Evolutionary conservation across 768 basidiomycete genomes (phyloP), one percentile per base, ranked within the genome.

Genomic region (Phanerochaete carnosa): DNA sequence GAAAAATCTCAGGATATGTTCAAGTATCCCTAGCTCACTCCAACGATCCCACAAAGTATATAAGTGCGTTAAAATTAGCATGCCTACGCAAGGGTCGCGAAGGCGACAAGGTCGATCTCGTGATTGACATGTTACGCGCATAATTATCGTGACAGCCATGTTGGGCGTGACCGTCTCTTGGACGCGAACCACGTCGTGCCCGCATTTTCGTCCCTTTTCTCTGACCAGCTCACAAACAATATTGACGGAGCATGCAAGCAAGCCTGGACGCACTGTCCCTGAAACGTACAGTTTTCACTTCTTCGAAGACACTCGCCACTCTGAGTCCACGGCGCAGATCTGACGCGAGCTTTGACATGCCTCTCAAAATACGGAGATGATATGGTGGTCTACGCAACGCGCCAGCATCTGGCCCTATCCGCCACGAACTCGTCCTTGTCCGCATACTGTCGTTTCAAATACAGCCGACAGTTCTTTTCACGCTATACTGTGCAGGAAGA

Each of bases 341-440:
- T 94, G 68, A 86, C 87, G 28, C 87, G 82, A 70, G 87, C 89
- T 13, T 75, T 94, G 51, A 77, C 82, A 4, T 94, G 93, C 72
- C 76, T 94, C 46, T 86, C 91, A 37, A 86, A 82, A 74, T 94
- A 92, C 69, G 90, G 92, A 53, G 92, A 94, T 61, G 90, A 94
- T 62, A 75, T 94, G 45, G 79, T 82, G 37, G 79, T 94, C 45
- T 80, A 85, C 60, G 90, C 88, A 8, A 82, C 83, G 9, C 69
- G 79, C 0, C 85, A 88, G 35, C 73, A 76, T 33, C 69, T 94
- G 32, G 79, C 85, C 6, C 71, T 94, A 28, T 90, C 89, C 55
- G 77, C 87, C 1, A 91, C 89, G 25, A 94, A 94, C 73, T 85
- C 88, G 2, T 87, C 92, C 4, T 83, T 87, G 68, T 89, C 92